These are phyloP conservation scores for Aspergillus affinis DNA, from an alignment of 495 filamentous ascomycete species.

Conservation along the genomic window DNA sequence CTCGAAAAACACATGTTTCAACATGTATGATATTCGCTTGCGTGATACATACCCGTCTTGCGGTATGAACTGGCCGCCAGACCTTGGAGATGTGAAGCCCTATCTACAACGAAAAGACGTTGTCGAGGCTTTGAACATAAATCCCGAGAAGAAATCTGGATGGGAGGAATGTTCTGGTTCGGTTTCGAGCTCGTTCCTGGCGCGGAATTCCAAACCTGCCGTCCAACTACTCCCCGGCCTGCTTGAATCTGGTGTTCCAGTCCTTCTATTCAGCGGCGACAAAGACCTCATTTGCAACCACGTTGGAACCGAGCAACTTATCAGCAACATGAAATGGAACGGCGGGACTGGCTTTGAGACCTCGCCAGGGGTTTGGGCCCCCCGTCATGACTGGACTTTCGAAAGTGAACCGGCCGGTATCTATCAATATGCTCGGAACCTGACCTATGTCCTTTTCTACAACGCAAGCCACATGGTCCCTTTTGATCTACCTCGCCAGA, in stretches of 20 bases:
- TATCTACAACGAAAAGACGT: slow-evolving; percentile 88
- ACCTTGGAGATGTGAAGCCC: slow-evolving; percentile 70
- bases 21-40: slow-evolving; percentile 94
- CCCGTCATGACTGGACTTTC: slow-evolving; percentile 89
- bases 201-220: slow-evolving; percentile 66
- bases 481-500: slow-evolving; percentile 83
- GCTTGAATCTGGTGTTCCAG: slow-evolving; percentile 65
- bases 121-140: slow-evolving; percentile 74
- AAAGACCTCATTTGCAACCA: slow-evolving; percentile 97
- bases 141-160: slow-evolving; percentile 73
- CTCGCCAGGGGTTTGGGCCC: slow-evolving; percentile 86
- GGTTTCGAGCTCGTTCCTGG: slow-evolving; percentile 69
- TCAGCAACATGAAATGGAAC: slow-evolving; percentile 90
- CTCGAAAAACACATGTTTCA: slow-evolving; percentile 63
- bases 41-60: slow-evolving; percentile 71
- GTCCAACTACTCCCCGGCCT: slow-evolving; percentile 74
- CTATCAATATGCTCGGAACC: slow-evolving; percentile 90
- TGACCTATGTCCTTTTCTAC: slow-evolving; percentile 95
- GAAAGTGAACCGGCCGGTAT: slow-evolving; percentile 87
- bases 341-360: slow-evolving; percentile 88
- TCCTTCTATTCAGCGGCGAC: slow-evolving; percentile 89
- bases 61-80: slow-evolving; percentile 95
- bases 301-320: slow-evolving; percentile 86
- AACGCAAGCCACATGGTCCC: slow-evolving; percentile 98
- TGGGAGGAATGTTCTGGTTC: slow-evolving; percentile 88